These are phyloP conservation scores for Exophiala mesophila DNA, from an alignment of 2,329 filamentous ascomycete genomes.

Conservation along the genomic window DNA sequence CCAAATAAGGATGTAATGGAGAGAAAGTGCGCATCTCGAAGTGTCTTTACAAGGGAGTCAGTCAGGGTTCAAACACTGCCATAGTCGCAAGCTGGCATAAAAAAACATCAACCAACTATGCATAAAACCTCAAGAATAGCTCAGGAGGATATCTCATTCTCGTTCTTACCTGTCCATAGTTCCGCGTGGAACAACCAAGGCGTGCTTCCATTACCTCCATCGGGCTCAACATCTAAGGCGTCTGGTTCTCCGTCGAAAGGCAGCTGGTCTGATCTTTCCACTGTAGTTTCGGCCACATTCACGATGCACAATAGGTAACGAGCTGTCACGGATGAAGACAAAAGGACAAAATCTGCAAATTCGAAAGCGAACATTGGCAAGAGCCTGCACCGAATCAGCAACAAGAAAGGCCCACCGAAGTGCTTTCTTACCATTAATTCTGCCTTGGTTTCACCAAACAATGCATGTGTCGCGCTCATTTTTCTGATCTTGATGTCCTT, in stretches of 20 bases:
- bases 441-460: slow-evolving; percentile 5
- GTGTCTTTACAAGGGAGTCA: slow-evolving; percentile 3
- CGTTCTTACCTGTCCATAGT: slow-evolving; percentile 7
- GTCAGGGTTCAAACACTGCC: slow-evolving; percentile 4
- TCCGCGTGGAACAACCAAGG: slow-evolving; percentile 8
- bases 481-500: slow-evolving; percentile 6
- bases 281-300: slow-evolving; percentile 4
- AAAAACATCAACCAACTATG: slow-evolving; percentile 6
- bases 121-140: slow-evolving; percentile 4
- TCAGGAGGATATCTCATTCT: slow-evolving; percentile 6
- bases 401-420: slow-evolving; percentile 6
- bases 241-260: slow-evolving; percentile 5
- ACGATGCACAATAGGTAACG: slow-evolving; percentile 9
- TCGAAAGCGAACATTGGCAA: slow-evolving; percentile 13
- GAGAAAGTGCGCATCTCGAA: slow-evolving; percentile 9
- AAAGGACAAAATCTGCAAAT: slow-evolving; percentile 11
- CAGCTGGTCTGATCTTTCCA: slow-evolving; percentile 2
- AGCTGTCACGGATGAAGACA: slow-evolving; percentile 9
- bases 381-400: slow-evolving; percentile 7
- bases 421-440: slow-evolving; percentile 9
- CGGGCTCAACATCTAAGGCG: slow-evolving; percentile 5
- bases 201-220: slow-evolving; percentile 6
- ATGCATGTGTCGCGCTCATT: slow-evolving; percentile 6
- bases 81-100: slow-evolving; percentile 4
- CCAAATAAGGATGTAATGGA: slow-evolving; percentile 7